These are phyloP conservation scores for Beauveria pseudobassiana DNA, from an alignment of 2,329 filamentous ascomycete genomes.

Conservation along the genomic window DNA sequence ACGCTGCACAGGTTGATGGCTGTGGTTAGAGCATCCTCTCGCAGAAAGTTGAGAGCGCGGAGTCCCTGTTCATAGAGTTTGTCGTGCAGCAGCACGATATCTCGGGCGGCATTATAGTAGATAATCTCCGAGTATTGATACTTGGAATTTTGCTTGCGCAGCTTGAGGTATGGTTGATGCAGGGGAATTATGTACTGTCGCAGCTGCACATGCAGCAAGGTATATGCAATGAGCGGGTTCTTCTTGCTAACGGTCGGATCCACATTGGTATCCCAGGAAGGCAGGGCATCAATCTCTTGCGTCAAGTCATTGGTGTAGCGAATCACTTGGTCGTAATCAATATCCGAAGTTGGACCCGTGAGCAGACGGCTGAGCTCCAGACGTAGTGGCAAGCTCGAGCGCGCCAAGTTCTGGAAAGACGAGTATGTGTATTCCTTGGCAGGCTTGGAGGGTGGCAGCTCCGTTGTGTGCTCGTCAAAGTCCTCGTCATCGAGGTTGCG, in stretches of 20 bases:
- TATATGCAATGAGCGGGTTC: constrained; percentile 52
- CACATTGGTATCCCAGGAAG: constrained; percentile 42
- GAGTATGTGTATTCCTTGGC: constrained; percentile 48
- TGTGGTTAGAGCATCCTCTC: constrained; percentile 52
- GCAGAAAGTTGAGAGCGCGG: constrained; percentile 51
- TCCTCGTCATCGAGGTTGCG: constrained; percentile 51
- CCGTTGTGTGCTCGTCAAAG: constrained; percentile 45
- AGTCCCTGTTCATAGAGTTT: constrained; percentile 52
- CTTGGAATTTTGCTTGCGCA: constrained; percentile 51
- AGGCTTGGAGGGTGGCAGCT: constrained; percentile 44
- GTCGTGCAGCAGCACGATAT: constrained; percentile 55
- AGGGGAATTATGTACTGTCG: constrained; percentile 55
- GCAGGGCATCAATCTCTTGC: constrained; percentile 52
- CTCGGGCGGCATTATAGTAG: constrained; percentile 55
- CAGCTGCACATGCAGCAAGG: constrained; percentile 52
- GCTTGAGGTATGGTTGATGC: constrained; percentile 53
- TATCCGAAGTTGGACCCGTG: constrained; percentile 44
- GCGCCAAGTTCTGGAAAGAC: constrained; percentile 50
- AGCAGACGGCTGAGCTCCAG: constrained; percentile 50
- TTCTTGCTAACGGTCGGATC: constrained; percentile 34
- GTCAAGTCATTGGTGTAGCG: constrained; percentile 54
- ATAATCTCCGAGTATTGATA: constrained; percentile 57
- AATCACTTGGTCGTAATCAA: constrained; percentile 56
- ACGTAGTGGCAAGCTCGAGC: constrained; percentile 48
- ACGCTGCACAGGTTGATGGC: constrained; percentile 56